Base-by-base conservation (phyloP, 805 yeast species). In the Myxozyma kluyveri region DNA sequence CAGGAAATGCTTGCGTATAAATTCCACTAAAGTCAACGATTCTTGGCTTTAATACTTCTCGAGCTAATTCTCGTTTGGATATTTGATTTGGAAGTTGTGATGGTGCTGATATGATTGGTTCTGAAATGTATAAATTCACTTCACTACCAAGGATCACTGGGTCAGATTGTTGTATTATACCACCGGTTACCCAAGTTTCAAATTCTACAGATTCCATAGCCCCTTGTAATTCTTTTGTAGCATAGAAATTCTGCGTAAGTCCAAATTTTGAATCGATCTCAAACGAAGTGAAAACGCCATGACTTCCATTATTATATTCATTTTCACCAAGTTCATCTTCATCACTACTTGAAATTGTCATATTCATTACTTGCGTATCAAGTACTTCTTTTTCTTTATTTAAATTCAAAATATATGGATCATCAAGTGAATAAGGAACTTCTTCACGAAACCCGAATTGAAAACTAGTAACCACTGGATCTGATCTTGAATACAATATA, bases 391-490 rank as follows among this genome's bases (percentile, higher is more conserved):
- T 38, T 7, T 53, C 56, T 4, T n/a, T 22, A 17, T 40, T 17
- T 22, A 32, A 10, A 4, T 37, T 23, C 12, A 43, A 24, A 2
- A 56, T 45, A 26, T 64, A 65, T 2, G 75, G 75, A 54, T 76
- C 79, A 38, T 67, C 66, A 5, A 69, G 49, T 3, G 74, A 68
- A 27, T 63, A 65, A 0, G 80, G 78, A 10, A 66, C 52, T 0
- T 67, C 72, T 22, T 66, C 64, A 10, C 57, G 63, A 19, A 62
- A 31, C 7, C 70, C 70, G 55, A 76, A 72, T 23, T 71, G 70
- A 50, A 62, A 70, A 3, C 72, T 61, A 2, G 72, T 35, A 1
- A 67, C 54, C 3, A 67, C 47, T 0, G 77, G 75, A 6, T 63
- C 59, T 4, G 64, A 27, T 23, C 65, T 65, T 1, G 76, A 72